Conservation (phyloP, 164 flowering plant genomes). For the Chloranthus sessilifolius region DNA sequence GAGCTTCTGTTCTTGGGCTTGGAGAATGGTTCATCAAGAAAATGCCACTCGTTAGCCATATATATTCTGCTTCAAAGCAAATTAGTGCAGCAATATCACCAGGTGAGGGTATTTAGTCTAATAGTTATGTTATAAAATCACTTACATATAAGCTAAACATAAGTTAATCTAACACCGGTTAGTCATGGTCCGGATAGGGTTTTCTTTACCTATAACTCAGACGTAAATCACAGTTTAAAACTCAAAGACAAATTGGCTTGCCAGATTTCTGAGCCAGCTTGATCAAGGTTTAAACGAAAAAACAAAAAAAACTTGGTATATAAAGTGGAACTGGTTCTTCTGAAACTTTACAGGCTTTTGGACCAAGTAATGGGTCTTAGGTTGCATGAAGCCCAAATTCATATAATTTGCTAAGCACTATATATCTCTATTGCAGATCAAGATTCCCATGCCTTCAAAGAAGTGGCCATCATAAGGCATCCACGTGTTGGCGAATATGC, state of each 20-base stretch:
- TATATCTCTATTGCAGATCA: conserved; percentile 29
- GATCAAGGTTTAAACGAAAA: neutral
- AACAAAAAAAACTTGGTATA: too few species aligned
- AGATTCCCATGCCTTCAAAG: conserved; percentile 55
- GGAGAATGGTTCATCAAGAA: conserved; percentile 51
- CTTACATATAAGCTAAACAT: neutral
- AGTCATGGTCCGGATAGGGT: neutral
- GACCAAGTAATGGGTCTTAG: neutral
- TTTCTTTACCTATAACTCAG: neutral
- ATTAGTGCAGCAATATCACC: conserved; percentile 55
- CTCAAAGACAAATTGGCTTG: neutral
- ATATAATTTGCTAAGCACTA: neutral
- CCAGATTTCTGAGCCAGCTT: neutral
- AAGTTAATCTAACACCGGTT: neutral
- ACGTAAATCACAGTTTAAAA: neutral
- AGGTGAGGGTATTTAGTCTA: conserved; percentile 19
- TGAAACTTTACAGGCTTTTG: too few species aligned
- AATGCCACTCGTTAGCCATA: conserved; percentile 46
- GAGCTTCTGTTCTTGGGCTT: conserved; percentile 40
- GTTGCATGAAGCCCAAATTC: neutral
- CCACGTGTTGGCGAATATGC: conserved; percentile 68
- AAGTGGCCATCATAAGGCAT: conserved; percentile 64
- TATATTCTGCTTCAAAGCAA: conserved; percentile 50
- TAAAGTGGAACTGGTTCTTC: too few species aligned
- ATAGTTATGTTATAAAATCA: neutral